Evolutionary conservation across 1,284 basidiomycete genomes (phyloP).

Genomic region (Omphalotus olearius): DNA sequence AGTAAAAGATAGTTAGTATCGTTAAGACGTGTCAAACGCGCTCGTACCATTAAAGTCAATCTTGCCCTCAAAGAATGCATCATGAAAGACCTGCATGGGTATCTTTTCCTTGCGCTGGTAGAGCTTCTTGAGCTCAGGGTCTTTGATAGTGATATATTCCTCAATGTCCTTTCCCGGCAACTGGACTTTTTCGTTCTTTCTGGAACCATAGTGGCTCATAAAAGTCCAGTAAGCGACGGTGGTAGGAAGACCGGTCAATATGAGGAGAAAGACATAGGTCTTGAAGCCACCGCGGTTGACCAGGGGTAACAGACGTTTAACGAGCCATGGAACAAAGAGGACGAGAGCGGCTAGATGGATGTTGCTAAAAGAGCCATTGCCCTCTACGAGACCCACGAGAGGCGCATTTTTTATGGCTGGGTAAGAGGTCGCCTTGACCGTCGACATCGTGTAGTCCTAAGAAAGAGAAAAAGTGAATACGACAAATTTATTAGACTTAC

Average conservation of each 20-base stretch:
- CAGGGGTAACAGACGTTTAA: constrained; percentile 77
- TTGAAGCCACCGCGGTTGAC: constrained; percentile 77
- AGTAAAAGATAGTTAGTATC: constrained; percentile 10
- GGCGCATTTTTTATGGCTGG: constrained; percentile 43
- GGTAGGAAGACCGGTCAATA: constrained; percentile 74
- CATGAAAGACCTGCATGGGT: constrained; percentile 97
- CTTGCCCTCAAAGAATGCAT: constrained; percentile 97
- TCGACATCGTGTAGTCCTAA: constrained; percentile 7
- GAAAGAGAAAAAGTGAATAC: constrained; percentile 4
- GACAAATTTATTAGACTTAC: not conserved
- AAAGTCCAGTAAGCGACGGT: constrained; percentile 89
- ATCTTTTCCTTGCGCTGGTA: constrained; percentile 89
- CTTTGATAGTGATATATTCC: constrained; percentile 90
- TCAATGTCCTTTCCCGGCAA: constrained; percentile 87
- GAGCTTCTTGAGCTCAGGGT: constrained; percentile 72
- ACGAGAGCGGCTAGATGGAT: constrained; percentile 74
- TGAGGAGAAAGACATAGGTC: constrained; percentile 79
- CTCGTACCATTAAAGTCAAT: constrained; percentile 87
- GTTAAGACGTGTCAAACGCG: constrained; percentile 11
- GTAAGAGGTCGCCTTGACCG: constrained; percentile 10
- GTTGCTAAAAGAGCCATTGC: constrained; percentile 83
- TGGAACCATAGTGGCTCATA: constrained; percentile 78
- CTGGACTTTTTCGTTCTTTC: constrained; percentile 84
- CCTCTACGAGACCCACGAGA: constrained; percentile 79
- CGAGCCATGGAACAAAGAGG: constrained; percentile 74